phyloP scores from a whole-genome alignment of 2,329 filamentous ascomycete species.

The Xylariomycetidae sp. region DNA sequence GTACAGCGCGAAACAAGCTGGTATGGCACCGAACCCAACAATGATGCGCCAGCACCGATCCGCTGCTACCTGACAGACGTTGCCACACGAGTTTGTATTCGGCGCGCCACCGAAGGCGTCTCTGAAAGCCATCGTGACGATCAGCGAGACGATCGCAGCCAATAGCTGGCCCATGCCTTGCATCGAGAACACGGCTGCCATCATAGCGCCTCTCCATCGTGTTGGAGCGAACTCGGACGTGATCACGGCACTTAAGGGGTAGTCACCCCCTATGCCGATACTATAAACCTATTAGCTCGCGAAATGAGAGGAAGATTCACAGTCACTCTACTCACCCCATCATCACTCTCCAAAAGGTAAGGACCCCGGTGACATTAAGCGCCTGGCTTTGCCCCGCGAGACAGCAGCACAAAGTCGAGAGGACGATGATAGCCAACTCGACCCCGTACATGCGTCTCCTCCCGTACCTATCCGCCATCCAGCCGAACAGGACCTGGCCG shows the following conservation, averaged over 20 bases:
- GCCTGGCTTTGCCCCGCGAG: constrained; percentile 57
- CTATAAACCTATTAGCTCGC: constrained; percentile 33
- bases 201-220: constrained; percentile 77
- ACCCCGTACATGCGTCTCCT: constrained; percentile 80
- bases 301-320: background rate
- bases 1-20: constrained; percentile 75
- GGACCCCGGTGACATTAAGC: constrained; percentile 53
- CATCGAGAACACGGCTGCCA: constrained; percentile 80
- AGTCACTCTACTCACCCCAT: constrained; percentile 58
- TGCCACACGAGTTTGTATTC: constrained; percentile 46
- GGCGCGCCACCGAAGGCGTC: constrained; percentile 39
- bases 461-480: constrained; percentile 70
- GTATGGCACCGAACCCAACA: constrained; percentile 73
- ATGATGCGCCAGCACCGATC: constrained; percentile 81
- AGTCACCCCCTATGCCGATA: constrained; percentile 76
- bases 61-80: constrained; percentile 62
- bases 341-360: constrained; percentile 73
- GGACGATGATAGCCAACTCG: constrained; percentile 68
- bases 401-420: constrained; percentile 64
- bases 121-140: constrained; percentile 63
- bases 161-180: constrained; percentile 76
- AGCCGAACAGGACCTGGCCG: constrained; percentile 74
- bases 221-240: constrained; percentile 83
- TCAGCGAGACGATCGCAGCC: constrained; percentile 65
- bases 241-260: constrained; percentile 75